Base-by-base conservation (phyloP, 257 asterid genomes). In the Lycium ferocissimum region DNA sequence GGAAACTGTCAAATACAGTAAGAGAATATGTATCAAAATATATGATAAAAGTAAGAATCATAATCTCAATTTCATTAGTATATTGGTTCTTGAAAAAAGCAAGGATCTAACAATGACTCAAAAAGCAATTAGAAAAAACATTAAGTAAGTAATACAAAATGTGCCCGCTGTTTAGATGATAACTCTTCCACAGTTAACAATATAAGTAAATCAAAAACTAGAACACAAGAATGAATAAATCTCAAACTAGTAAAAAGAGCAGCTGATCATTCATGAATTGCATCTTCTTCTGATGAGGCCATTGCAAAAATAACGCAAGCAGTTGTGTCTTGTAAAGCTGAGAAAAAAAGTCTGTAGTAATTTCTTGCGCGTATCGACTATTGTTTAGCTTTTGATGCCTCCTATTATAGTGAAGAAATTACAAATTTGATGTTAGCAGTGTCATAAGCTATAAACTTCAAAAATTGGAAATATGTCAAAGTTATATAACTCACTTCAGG, bases 401-500 rank as follows among this genome's bases (percentile, higher is more conserved):
- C 82, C 82, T 76, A 14, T 20, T 9, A 22, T 22, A 3, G 7
- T 26, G 47, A 76, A 51, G 13, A 51, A 51, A 26, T 13, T 49
- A 22, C 10, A 76, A 76, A 7, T 3, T 1, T 76, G 57, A 51
- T 22, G 7, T 76, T 51, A 76, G 82, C 2, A 75, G 40, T 45
- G 10, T 45, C n/a, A 18, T 15, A 17, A 70, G 33, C 1, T 76
- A 45, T 26, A 7, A 13, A 51, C 45, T 14, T 76, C 6, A 7
- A 26, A 20, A 76, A 22, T 8, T 13, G 18, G 4, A 73, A 20
- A 54, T 49, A 20, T 51, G 45, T 26, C 14, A 22, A 40, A 69
- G 20, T 53, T 20, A 76, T 71, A 38, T 10, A 61, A 80, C 85
- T 88, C 76, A 91, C 98, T 92, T 90, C 92, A 62, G 95, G 80